These are phyloP conservation scores for Beauveria asiatica DNA, from an alignment of 2,329 filamentous ascomycete species.

Conservation along the genomic window DNA sequence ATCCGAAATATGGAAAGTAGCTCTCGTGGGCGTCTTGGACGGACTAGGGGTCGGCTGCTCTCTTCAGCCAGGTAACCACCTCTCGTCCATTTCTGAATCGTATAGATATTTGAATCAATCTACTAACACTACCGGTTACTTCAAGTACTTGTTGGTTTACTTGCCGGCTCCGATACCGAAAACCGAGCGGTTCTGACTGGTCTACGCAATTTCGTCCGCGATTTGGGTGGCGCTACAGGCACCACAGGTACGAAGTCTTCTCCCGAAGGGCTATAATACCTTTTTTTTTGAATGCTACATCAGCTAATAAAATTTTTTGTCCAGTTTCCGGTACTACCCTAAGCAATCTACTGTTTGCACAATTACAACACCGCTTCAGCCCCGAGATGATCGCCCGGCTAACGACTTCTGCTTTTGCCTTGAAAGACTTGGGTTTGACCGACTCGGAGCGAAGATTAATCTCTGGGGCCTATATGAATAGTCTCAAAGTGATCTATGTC, in stretches of 20 bases:
- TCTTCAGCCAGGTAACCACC: constrained; percentile 1
- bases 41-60: constrained; percentile 1
- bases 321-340: neutral
- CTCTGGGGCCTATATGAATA: neutral
- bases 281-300: neutral
- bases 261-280: no score
- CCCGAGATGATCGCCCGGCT: neutral
- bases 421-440: neutral
- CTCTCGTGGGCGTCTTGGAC: neutral
- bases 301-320: neutral
- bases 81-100: neutral
- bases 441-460: neutral
- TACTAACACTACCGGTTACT: neutral
- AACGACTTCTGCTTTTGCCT: constrained; percentile 2
- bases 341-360: neutral
- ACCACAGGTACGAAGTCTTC: neutral
- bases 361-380: neutral
- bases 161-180: neutral
- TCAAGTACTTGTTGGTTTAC: neutral
- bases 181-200: constrained; percentile 1
- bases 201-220: neutral
- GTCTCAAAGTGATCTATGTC: neutral
- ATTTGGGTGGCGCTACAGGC: neutral
- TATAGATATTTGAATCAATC: neutral
- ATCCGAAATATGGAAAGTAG: neutral